These are phyloP conservation scores for Akanthomyces muscarius DNA, from an alignment of 2,329 filamentous ascomycete genomes.

Conservation along the genomic window DNA sequence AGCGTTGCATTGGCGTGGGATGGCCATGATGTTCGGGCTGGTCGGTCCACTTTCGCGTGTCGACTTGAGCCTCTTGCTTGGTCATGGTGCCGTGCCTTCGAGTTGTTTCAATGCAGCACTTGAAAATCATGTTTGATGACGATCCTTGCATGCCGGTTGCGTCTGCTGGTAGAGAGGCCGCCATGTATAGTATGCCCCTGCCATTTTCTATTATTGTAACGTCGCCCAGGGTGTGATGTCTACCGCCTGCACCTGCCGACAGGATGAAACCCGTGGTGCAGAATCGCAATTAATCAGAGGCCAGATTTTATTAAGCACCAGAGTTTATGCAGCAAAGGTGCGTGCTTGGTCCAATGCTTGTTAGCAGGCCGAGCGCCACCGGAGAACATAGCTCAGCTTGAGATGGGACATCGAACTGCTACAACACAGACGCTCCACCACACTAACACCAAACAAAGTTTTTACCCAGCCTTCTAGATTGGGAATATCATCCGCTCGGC, in stretches of 20 bases:
- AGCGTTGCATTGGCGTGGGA: slow-evolving; percentile 6
- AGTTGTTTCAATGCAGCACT: slow-evolving; percentile 2
- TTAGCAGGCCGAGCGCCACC: slow-evolving; percentile 1
- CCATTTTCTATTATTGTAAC: slow-evolving; percentile 6
- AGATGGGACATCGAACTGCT: slow-evolving; percentile 2
- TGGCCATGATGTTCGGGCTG: neutral
- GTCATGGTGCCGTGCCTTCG: neutral
- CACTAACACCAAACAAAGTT: slow-evolving; percentile 3
- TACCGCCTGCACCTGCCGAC: neutral
- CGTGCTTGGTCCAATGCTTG: neutral
- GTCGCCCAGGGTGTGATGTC: neutral
- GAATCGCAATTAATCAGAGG: neutral
- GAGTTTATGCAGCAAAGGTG: neutral
- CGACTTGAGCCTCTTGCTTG: neutral
- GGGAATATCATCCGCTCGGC: neutral
- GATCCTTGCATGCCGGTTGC: neutral
- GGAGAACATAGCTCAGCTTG: neutral
- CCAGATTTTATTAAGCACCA: neutral
- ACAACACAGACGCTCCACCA: slow-evolving; percentile 9
- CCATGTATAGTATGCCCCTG: neutral
- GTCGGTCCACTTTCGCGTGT: slow-evolving; percentile 4
- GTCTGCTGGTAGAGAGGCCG: neutral
- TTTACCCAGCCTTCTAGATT: slow-evolving; percentile 5
- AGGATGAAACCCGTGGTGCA: neutral
- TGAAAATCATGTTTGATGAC: slow-evolving; percentile 2